phyloP scores from a whole-genome alignment of 192 early-diverging fungal species.

The Coemansia sp. region DNA sequence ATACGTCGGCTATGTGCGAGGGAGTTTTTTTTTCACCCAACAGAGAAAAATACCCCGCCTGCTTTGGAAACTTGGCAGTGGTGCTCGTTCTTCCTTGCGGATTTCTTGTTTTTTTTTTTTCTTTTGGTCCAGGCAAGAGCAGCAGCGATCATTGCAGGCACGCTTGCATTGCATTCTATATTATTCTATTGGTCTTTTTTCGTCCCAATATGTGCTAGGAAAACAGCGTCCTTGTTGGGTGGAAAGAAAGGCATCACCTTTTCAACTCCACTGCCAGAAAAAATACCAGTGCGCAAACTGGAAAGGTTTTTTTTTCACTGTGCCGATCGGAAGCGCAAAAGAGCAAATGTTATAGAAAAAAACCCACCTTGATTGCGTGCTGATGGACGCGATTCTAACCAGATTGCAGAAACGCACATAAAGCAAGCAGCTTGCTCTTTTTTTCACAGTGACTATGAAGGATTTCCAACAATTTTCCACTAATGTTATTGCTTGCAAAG shows the following conservation, averaged over 20 bases:
- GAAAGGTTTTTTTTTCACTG: background rate
- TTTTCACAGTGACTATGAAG: background rate
- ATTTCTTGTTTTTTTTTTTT: background rate
- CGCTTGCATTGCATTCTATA: constrained; percentile 1
- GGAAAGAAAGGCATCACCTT: background rate
- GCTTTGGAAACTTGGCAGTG: constrained; percentile 1
- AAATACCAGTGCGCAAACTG: background rate
- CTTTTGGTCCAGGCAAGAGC: background rate
- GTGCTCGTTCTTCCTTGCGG: background rate
- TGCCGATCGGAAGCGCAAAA: constrained; percentile 1
- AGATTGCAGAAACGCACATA: background rate
- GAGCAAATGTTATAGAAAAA: background rate
- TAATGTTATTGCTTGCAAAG: background rate
- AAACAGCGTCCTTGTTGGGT: background rate
- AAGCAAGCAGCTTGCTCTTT: background rate
- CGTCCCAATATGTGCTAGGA: background rate
- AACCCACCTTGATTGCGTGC: background rate
- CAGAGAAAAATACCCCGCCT: background rate
- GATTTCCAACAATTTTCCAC: background rate
- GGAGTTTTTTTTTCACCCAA: background rate
- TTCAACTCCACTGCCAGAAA: background rate
- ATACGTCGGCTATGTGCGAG: constrained; percentile 2
- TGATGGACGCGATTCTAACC: background rate
- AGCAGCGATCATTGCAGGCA: background rate
- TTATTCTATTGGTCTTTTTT: constrained; percentile 3